Conservation (phyloP, 2,329 filamentous ascomycete species). For the Diaporthe velutina region DNA sequence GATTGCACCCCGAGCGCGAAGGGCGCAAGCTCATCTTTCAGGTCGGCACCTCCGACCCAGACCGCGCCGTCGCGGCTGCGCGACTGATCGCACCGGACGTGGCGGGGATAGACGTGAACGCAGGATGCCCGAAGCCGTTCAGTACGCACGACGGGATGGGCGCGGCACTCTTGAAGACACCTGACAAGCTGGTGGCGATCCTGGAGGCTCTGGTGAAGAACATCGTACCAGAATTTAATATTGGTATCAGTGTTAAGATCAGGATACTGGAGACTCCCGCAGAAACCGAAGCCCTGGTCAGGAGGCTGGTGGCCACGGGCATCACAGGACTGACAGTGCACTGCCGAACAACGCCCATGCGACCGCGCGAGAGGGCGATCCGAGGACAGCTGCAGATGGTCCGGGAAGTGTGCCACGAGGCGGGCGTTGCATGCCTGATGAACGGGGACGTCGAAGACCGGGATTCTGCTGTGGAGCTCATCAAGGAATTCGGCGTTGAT, state of each 20-base stretch:
- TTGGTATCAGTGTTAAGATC: conserved; percentile 98
- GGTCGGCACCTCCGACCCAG: conserved; percentile 87
- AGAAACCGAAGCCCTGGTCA: conserved; percentile 82
- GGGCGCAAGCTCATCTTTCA: conserved; percentile 86
- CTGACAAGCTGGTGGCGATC: conserved; percentile 86
- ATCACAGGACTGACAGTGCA: conserved; percentile 95
- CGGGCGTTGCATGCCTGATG: conserved; percentile 92
- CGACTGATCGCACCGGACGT: conserved; percentile 89
- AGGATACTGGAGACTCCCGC: conserved; percentile 82
- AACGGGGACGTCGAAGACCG: conserved; percentile 90
- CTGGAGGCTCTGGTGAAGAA: conserved; percentile 79
- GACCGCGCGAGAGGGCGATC: conserved; percentile 88
- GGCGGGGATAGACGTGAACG: conserved; percentile 95
- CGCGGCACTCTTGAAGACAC: conserved; percentile 86
- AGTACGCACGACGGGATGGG: conserved; percentile 96
- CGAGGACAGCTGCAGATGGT: conserved; percentile 89
- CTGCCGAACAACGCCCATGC: conserved; percentile 96
- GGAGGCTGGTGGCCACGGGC: conserved; percentile 83
- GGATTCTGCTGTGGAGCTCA: conserved; percentile 78
- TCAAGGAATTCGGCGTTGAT: conserved; percentile 85
- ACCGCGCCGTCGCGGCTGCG: conserved; percentile 86
- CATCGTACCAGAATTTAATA: conserved; percentile 82
- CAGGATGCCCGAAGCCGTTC: conserved; percentile 98
- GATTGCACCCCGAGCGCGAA: conserved; percentile 84
- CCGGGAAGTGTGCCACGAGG: conserved; percentile 81